A percentile compares a stretch with the other conserved stretches of the same genome.
Conservation (phyloP, 2,329 filamentous ascomycete species). For the Cercospora beticola region DNA sequence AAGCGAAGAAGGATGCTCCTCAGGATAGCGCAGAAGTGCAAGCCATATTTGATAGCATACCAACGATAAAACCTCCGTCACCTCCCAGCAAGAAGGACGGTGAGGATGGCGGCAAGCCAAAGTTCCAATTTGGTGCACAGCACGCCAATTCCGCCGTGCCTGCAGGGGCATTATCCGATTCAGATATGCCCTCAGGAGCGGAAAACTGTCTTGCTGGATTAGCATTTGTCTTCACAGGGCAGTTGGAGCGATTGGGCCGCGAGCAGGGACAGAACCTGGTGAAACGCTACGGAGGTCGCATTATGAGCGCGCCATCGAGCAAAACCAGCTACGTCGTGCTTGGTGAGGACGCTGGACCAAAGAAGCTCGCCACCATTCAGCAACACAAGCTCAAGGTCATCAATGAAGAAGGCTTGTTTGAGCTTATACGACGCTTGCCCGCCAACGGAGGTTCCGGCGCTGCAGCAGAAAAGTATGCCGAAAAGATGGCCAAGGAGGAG, state of each 20-base stretch:
- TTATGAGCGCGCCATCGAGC: constrained; percentile 78
- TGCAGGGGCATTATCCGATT: constrained; percentile 61
- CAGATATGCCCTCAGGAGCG: constrained; percentile 75
- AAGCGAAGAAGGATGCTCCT: constrained; percentile 64
- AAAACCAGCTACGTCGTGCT: constrained; percentile 95
- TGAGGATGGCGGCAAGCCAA: constrained; percentile 47
- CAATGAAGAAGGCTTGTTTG: constrained; percentile 87
- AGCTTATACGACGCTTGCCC: constrained; percentile 76
- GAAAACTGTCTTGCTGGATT: constrained; percentile 89
- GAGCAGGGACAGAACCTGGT: constrained; percentile 84
- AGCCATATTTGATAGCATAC: constrained; percentile 83
- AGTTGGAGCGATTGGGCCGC: constrained; percentile 75
- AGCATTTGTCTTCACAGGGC: constrained; percentile 91
- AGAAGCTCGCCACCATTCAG: constrained; percentile 83
- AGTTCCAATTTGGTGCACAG: constrained; percentile 74
- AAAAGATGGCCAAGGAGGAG: constrained; percentile 82
- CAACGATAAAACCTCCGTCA: constrained; percentile 76
- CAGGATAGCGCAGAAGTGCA: constrained; percentile 72
- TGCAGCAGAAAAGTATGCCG: constrained; percentile 78
- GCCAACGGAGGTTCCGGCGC: constrained; percentile 85
- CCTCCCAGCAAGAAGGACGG: constrained; percentile 64
- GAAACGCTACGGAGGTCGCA: constrained; percentile 91
- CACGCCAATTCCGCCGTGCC: constrained; percentile 53
- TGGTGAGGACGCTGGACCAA: constrained; percentile 86
- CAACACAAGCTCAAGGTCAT: constrained; percentile 83